These are phyloP conservation scores for Sporothrix variecibatus DNA, from an alignment of 2,329 filamentous ascomycete genomes.

Conservation along the genomic window DNA sequence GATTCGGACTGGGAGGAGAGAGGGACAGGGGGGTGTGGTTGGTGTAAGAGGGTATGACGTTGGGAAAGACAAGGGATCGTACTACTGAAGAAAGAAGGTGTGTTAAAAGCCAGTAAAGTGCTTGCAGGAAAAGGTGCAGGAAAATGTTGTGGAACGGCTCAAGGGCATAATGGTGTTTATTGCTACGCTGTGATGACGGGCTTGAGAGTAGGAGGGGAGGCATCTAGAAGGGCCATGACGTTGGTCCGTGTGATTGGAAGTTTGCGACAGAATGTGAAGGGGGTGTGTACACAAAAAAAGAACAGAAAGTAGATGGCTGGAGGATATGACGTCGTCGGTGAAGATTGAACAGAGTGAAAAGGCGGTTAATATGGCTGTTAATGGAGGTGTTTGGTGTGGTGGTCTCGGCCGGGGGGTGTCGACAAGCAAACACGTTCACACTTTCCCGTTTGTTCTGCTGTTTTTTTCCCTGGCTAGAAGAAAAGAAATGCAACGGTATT, in stretches of 20 bases:
- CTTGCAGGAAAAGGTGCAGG: neutral
- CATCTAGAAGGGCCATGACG: neutral
- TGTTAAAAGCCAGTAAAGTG: neutral
- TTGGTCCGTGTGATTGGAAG: neutral
- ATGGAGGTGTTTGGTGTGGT: neutral
- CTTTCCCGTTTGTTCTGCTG: neutral
- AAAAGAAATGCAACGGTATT: neutral
- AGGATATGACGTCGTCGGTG: constrained; percentile 1
- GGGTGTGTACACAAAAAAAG: neutral
- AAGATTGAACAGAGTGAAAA: neutral
- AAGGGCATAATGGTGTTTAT: neutral
- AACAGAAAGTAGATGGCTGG: neutral
- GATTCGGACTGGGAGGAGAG: neutral
- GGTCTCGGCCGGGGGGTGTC: constrained; percentile 1
- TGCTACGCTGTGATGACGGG: neutral
- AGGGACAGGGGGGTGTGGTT: neutral
- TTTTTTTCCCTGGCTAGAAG: neutral
- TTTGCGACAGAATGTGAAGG: neutral
- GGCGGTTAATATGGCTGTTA: neutral
- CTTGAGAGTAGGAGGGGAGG: neutral
- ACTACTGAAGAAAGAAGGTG: neutral
- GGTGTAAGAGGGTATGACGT: neutral
- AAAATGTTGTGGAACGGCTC: neutral
- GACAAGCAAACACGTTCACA: neutral
- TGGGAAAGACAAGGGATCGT: neutral